Percentiles rank a stretch among this genome's conserved stretches.
These are phyloP conservation scores for Bryoerythrophyllum caledonicum DNA, from an alignment of 225 moss, liverwort and hornwort species.

Conservation along the genomic window DNA sequence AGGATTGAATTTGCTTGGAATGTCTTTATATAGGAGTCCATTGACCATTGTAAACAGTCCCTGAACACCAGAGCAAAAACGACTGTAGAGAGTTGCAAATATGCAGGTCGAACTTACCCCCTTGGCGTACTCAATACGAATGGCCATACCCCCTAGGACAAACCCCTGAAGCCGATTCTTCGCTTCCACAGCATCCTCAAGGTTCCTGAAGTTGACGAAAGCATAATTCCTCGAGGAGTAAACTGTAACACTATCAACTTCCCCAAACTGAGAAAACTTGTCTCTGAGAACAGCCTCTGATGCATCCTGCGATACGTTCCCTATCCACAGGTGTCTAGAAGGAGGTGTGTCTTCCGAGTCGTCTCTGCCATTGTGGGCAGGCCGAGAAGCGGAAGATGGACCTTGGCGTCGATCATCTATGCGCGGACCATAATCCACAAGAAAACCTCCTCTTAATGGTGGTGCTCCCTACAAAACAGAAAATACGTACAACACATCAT, in stretches of 20 bases:
- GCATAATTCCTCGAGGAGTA: constrained; percentile 75
- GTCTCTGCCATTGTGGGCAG: constrained; percentile 48
- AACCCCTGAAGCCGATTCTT: constrained; percentile 65
- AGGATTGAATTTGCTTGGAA: not conserved
- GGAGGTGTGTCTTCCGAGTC: constrained; percentile 58
- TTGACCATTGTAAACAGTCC: not conserved
- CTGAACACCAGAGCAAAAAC: constrained; percentile 17
- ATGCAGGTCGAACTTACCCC: constrained; percentile 46
- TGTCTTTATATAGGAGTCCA: not conserved
- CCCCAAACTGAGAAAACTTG: constrained; percentile 63
- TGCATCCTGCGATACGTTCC: constrained; percentile 69
- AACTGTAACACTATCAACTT: constrained; percentile 66
- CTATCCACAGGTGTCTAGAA: constrained; percentile 73
- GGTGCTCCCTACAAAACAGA: constrained; percentile 55
- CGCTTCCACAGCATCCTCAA: constrained; percentile 60
- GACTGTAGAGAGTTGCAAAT: not conserved
- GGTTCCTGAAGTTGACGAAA: constrained; percentile 67
- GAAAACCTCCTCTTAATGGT: constrained; percentile 63
- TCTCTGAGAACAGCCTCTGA: constrained; percentile 55
- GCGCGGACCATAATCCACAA: constrained; percentile 69
- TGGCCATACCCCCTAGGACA: constrained; percentile 61
- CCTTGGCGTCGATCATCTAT: constrained; percentile 61
- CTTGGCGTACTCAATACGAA: constrained; percentile 72
- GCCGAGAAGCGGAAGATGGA: constrained; percentile 43
- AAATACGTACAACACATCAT: not conserved